These are phyloP conservation scores for Tylopilus sp. DNA, from an alignment of 1,284 basidiomycete species.

Conservation along the genomic window DNA sequence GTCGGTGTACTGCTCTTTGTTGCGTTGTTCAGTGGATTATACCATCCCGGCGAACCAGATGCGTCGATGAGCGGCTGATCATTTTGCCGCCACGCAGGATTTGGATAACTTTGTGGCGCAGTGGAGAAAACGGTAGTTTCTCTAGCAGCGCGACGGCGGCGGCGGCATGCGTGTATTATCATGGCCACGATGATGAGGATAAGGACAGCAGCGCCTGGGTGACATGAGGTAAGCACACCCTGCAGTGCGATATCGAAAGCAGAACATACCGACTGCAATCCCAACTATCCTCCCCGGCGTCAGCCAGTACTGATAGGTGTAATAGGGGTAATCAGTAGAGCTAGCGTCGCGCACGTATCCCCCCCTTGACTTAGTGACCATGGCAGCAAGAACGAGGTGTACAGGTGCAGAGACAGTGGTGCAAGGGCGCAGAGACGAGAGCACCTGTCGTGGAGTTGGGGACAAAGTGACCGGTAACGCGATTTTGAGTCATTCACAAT, in stretches of 20 bases:
- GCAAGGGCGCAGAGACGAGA: too few relatives aligned
- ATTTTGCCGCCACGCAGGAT: conserved; percentile 21
- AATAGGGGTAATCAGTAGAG: neutral
- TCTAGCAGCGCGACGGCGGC: conserved; percentile 10
- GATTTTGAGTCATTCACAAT: neutral
- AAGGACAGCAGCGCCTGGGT: conserved; percentile 19
- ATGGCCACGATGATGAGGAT: conserved; percentile 23
- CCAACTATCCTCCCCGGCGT: conserved; percentile 38
- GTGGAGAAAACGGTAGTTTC: neutral
- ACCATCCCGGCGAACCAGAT: conserved; percentile 3
- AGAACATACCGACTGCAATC: conserved; percentile 37
- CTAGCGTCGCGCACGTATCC: conserved; percentile 17
- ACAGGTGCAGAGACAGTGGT: neutral
- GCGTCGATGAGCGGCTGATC: conserved; percentile 6
- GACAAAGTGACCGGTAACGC: neutral
- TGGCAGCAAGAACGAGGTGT: conserved; percentile 6
- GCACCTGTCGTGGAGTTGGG: neutral
- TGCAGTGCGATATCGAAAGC: too few relatives aligned
- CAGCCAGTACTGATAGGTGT: conserved; percentile 29
- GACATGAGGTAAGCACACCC: neutral
- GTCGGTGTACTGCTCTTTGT: conserved; percentile 7
- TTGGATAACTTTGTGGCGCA: conserved; percentile 9
- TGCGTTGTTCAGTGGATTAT: conserved; percentile 5
- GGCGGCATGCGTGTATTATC: conserved; percentile 23
- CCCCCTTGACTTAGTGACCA: conserved; percentile 8